Evolutionary conservation across 169 alveolate genomes (phyloP), one percentile per base, ranked within the genome.

Genomic region (Besnoitia besnoiti): DNA sequence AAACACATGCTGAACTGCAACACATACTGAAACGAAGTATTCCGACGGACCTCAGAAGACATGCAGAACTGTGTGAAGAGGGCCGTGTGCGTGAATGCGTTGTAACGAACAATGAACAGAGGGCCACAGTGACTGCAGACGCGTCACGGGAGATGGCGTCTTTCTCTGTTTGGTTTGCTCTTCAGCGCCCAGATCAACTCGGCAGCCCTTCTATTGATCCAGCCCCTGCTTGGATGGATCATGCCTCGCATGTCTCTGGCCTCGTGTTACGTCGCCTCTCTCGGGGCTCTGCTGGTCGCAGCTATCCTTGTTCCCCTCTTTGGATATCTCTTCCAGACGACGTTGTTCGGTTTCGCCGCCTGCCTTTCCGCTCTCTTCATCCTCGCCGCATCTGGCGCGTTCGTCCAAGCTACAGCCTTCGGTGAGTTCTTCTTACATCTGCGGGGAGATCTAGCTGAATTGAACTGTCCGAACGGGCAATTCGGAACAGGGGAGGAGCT

Each of bases 131-230:
- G n/a, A n/a, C n/a, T n/a, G n/a, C n/a, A n/a, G n/a, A n/a, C n/a
- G n/a, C n/a, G n/a, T n/a, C n/a, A n/a, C n/a, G n/a, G n/a, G n/a
- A n/a, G n/a, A n/a, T 55, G 67, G 39, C 24, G 16, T 10, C 44
- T 73, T 7, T 73, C 46, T 73, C 82, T 73, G 16, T 73, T 73
- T 73, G 44, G 39, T 73, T 51, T 51, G n/a, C 67, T 51, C 14
- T 51, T 73, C 82, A 73, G 82, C 39, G 82, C 82, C n/a, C 82
- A 73, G 82, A 73, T 73, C 82, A 73, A 37, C 46, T n/a, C 82
- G n/a, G 82, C 47, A 73, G 82, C 82, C 46, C 39, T 35, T 42
- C 82, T 73, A 42, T 30, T 73, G 46, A 37, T 37, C 46, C 82
- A 73, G 82, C 82, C 82, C n/a, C 16, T 73, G 27, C 82, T 73